phyloP scores from a whole-genome alignment of 2,329 filamentous ascomycete species.

The Zopfia rhizophila region DNA sequence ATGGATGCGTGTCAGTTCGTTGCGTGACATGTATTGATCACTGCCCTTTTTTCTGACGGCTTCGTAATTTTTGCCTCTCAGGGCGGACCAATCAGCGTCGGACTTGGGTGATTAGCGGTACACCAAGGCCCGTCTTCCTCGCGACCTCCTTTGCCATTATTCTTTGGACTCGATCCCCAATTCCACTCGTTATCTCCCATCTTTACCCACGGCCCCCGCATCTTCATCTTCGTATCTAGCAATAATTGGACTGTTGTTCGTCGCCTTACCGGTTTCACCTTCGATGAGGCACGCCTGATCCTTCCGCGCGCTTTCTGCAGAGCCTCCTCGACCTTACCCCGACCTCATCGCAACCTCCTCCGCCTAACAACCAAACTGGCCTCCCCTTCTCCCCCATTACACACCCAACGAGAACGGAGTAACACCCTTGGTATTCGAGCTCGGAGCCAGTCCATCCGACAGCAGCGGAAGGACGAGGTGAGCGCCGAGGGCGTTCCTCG shows the following conservation, averaged over 20 bases:
- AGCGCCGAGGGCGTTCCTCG: constrained; percentile 25
- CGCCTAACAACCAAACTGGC: constrained; percentile 39
- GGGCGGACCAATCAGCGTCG: too few species aligned
- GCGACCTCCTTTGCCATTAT: constrained; percentile 1
- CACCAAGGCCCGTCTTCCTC: too few species aligned
- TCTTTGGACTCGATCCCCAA: constrained; percentile 13
- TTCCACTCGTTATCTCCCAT: constrained; percentile 9
- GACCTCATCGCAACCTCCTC: too few species aligned
- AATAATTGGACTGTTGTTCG: not conserved
- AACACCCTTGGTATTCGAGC: constrained; percentile 40
- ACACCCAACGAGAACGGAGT: constrained; percentile 42
- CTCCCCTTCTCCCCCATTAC: constrained; percentile 35
- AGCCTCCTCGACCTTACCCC: not conserved
- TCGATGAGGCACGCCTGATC: constrained; percentile 7
- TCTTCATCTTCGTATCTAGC: constrained; percentile 1
- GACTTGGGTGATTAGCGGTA: too few species aligned
- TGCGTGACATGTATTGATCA: too few species aligned
- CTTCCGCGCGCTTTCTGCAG: constrained; percentile 6
- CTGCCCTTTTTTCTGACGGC: too few species aligned
- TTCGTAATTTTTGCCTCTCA: too few species aligned
- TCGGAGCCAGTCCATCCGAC: constrained; percentile 43
- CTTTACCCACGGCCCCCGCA: not conserved
- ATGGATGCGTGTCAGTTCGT: too few species aligned
- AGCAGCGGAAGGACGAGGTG: constrained; percentile 30
- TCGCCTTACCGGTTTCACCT: not conserved